Evolutionary conservation across 345 rosid genomes (phyloP).

Genomic region (Citrus hindsii): DNA sequence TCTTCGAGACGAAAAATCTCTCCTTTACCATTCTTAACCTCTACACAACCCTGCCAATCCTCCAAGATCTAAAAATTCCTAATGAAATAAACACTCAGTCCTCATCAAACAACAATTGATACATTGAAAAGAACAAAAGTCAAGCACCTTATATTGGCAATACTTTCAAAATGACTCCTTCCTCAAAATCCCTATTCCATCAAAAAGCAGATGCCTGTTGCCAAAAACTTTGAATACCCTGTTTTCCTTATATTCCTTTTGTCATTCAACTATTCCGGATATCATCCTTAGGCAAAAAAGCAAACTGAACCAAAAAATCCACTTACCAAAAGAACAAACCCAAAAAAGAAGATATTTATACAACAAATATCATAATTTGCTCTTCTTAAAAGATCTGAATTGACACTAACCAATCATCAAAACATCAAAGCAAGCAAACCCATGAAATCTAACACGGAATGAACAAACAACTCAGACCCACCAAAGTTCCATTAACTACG

Average conservation of each 20-base stretch:
- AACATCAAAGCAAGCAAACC: slow-evolving; percentile 21
- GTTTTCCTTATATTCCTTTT: not conserved
- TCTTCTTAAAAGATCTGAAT: slow-evolving; percentile 8
- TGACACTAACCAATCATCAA: slow-evolving; percentile 16
- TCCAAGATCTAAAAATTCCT: slow-evolving; percentile 8
- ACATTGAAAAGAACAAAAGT: slow-evolving; percentile 13
- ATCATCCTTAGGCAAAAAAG: slow-evolving; percentile 5
- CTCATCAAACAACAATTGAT: slow-evolving; percentile 2
- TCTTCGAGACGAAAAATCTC: slow-evolving; percentile 17
- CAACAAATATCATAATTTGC: not conserved
- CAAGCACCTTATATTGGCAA: slow-evolving; percentile 1
- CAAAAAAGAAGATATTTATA: not conserved
- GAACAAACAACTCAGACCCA: slow-evolving; percentile 8
- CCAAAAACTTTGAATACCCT: slow-evolving; percentile 1
- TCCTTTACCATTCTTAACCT: slow-evolving; percentile 45
- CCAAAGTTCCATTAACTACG: slow-evolving; percentile 12
- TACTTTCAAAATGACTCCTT: slow-evolving; percentile 2
- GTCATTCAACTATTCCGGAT: slow-evolving; percentile 15
- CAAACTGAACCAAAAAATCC: not conserved
- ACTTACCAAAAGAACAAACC: slow-evolving; percentile 2
- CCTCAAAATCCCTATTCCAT: slow-evolving; percentile 6
- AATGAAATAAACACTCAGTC: slow-evolving; percentile 16
- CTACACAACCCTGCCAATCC: slow-evolving; percentile 11
- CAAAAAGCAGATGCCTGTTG: slow-evolving; percentile 10
- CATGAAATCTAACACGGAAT: slow-evolving; percentile 6